A percentile compares a stretch with the other conserved stretches of the same genome.
phyloP scores from a whole-genome alignment of 2,329 filamentous ascomycete genomes.

The Botrytis elliptica region DNA sequence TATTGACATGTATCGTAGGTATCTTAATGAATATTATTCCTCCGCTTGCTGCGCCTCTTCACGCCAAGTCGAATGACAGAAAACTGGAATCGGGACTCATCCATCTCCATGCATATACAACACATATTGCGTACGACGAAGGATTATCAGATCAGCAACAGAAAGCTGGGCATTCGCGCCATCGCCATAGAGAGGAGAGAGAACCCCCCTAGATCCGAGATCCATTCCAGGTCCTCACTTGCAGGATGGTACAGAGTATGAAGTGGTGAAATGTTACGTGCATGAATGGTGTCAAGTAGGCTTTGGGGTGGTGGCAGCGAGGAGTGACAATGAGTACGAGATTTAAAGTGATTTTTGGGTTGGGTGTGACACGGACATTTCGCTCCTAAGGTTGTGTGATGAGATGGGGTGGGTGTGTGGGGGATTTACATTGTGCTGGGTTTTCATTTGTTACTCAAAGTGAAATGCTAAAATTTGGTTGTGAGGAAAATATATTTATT shows the following conservation, averaged over 20 bases:
- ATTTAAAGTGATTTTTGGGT: not conserved
- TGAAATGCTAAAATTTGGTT: not conserved
- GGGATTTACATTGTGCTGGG: not conserved
- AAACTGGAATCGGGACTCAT: not conserved
- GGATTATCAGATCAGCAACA: not conserved
- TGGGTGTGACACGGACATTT: not conserved
- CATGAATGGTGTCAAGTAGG: not conserved
- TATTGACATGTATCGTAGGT: not conserved
- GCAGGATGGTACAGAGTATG: not conserved
- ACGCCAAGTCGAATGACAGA: not conserved
- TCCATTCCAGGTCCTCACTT: not conserved
- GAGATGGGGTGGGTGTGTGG: not conserved
- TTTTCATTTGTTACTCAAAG: not conserved
- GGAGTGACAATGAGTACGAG: not conserved
- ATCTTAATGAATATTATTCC: not conserved
- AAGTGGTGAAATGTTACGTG: slow-evolving; percentile 4
- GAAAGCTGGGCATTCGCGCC: not conserved
- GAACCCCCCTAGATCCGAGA: not conserved
- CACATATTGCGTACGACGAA: not conserved
- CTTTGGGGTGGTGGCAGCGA: slow-evolving; percentile 4
- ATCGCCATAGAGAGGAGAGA: not conserved
- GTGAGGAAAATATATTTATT: not conserved
- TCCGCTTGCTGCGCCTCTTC: not conserved
- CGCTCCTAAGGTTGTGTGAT: not conserved
- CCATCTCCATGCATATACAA: not conserved